Conservation (phyloP, 2,329 filamentous ascomycete species). For the Alternaria alternata region DNA sequence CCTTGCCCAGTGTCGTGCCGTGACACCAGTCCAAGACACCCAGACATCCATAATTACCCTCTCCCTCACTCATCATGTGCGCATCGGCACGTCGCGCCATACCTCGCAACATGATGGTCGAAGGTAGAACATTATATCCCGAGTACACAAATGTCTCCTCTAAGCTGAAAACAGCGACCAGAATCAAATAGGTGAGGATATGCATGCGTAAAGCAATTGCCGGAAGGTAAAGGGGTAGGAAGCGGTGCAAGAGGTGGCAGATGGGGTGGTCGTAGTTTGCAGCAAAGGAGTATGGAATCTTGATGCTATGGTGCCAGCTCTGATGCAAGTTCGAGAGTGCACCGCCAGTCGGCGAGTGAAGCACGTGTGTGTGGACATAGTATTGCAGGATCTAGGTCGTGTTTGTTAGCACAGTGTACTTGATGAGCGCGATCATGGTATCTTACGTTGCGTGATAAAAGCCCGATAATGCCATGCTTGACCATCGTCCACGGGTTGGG, state of each 20-base stretch:
- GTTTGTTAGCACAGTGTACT: slow-evolving; percentile 18
- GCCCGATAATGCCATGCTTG: slow-evolving; percentile 62
- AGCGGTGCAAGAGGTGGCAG: slow-evolving; percentile 68
- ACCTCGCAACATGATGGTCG: slow-evolving; percentile 63
- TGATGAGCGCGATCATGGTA: background rate
- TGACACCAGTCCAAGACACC: slow-evolving; percentile 60
- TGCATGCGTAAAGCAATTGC: slow-evolving; percentile 72
- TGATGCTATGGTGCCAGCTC: slow-evolving; percentile 66
- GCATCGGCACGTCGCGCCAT: slow-evolving; percentile 66
- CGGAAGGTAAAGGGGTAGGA: slow-evolving; percentile 72
- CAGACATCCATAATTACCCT: slow-evolving; percentile 69
- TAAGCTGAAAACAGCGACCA: slow-evolving; percentile 68
- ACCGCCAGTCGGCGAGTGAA: slow-evolving; percentile 63
- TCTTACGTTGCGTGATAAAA: slow-evolving; percentile 66
- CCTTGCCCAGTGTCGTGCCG: slow-evolving; percentile 60
- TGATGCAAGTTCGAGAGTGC: slow-evolving; percentile 54
- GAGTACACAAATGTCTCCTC: slow-evolving; percentile 74
- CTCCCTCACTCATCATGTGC: slow-evolving; percentile 65
- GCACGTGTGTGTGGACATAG: slow-evolving; percentile 73
- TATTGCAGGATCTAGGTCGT: slow-evolving; percentile 68
- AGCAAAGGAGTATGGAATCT: slow-evolving; percentile 67
- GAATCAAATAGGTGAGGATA: slow-evolving; percentile 74
- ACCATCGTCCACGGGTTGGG: slow-evolving; percentile 70
- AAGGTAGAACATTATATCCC: slow-evolving; percentile 70
- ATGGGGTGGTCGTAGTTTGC: slow-evolving; percentile 74